Evolutionary conservation across 2,329 filamentous ascomycete species (phyloP), one percentile per base, ranked within the genome.

Genomic region (Calycina herbarum): DNA sequence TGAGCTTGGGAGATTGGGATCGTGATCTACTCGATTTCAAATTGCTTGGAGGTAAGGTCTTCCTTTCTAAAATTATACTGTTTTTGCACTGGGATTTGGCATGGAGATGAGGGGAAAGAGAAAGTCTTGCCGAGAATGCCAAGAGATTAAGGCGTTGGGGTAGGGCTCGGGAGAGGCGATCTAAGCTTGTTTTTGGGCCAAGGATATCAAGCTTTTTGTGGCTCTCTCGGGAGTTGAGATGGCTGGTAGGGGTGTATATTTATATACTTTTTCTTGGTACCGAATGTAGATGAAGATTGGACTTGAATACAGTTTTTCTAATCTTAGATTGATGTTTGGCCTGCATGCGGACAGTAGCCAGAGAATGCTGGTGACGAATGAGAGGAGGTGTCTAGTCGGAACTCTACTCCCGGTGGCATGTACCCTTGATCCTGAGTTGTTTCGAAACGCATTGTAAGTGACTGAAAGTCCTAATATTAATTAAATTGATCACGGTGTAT

Each of bases 71-170:
- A 13, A 51, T 51, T 24, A 24, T 51, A 51, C n/a, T 4, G n/a
- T 11, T 27, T 1, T 24, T 27, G 45, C 20, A 27, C 20, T 51
- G n/a, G 17, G 42, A 33, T n/a, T 45, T 8, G 42, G 42, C 17
- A n/a, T n/a, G 17, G 17, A n/a, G 42, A 45, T 45, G 42, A 45
- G n/a, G n/a, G n/a, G 42, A 45, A 45, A 45, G 42, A n/a, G 42
- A n/a, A 20, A 45, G n/a, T 51, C 10, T 51, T 51, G 45, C 45
- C 45, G 45, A 51, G 45, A n/a, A 51, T 24, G 45, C 45, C 45
- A 51, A 51, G 45, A 51, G 45, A 51, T 48, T n/a, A 48, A n/a
- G 6, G 17, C 20, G n/a, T 20, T n/a, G 20, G n/a, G n/a, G 17
- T 8, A 24, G 27, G 27, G 27, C 27, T 29, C 27, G 27, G 20